These are phyloP conservation scores for Coprinopsis strossmayeri DNA, from an alignment of 768 basidiomycete genomes.

Conservation along the genomic window DNA sequence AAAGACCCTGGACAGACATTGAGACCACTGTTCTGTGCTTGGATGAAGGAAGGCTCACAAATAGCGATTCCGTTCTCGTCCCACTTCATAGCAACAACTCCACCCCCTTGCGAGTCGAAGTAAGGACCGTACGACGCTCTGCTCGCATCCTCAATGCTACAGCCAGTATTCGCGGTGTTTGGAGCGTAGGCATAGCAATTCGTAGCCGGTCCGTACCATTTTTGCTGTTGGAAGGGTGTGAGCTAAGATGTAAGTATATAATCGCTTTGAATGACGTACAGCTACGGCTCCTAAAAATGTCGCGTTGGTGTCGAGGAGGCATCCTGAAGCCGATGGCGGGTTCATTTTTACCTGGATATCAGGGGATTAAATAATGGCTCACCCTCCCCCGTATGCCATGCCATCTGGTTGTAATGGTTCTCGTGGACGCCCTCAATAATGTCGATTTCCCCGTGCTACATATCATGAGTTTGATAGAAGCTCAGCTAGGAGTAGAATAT, in stretches of 20 bases:
- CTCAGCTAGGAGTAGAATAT: neutral
- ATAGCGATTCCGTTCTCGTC: conserved; percentile 70
- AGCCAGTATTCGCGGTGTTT: conserved; percentile 59
- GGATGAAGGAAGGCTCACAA: conserved; percentile 42
- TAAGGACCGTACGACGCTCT: conserved; percentile 76
- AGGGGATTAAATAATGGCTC: neutral
- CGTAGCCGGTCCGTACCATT: conserved; percentile 31
- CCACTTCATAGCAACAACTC: conserved; percentile 89
- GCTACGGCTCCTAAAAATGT: conserved; percentile 60
- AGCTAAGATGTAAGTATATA: neutral
- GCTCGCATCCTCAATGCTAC: conserved; percentile 75
- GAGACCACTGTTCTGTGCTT: conserved; percentile 2
- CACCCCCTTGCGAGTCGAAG: conserved; percentile 77
- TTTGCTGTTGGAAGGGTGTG: conserved; percentile 24
- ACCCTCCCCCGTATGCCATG: conserved; percentile 54
- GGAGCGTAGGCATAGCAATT: conserved; percentile 55
- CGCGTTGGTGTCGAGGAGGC: conserved; percentile 44
- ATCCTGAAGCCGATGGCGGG: too few species aligned
- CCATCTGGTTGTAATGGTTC: conserved; percentile 78
- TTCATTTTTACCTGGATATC: too few species aligned
- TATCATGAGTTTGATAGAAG: neutral
- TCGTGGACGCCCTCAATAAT: conserved; percentile 83
- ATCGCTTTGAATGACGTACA: conserved; percentile 23
- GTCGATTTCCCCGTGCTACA: conserved; percentile 74
- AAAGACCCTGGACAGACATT: conserved; percentile 80